These are phyloP conservation scores for Ustilago esculenta DNA, from an alignment of 1,284 basidiomycete genomes.

Conservation along the genomic window DNA sequence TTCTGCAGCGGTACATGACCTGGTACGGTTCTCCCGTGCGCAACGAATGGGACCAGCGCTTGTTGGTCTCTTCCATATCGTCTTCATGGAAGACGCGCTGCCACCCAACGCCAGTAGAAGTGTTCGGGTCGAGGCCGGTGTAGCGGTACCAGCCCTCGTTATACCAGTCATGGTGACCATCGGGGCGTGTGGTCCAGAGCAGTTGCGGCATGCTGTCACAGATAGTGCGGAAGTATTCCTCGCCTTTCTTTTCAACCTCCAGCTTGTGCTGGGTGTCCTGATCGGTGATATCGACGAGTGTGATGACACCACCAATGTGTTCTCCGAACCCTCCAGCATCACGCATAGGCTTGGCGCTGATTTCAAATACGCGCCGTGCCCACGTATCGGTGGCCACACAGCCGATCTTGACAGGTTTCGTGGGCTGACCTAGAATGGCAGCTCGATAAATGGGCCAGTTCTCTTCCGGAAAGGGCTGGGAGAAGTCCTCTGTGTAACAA, in stretches of 20 bases:
- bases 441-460: conserved; percentile 59
- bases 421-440: conserved; percentile 49
- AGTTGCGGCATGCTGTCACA: conserved; percentile 65
- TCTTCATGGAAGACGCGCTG: conserved; percentile 65
- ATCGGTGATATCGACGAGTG: conserved; percentile 52
- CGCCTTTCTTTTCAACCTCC: conserved; percentile 51
- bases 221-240: conserved; percentile 58
- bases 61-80: conserved; percentile 62
- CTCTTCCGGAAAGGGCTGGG: conserved; percentile 48
- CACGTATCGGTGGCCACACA: conserved; percentile 47
- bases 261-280: conserved; percentile 16
- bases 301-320: conserved; percentile 60
- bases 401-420: conserved; percentile 48
- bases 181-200: conserved; percentile 65
- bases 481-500: conserved; percentile 58
- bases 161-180: conserved; percentile 63
- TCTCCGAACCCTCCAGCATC: conserved; percentile 55
- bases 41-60: conserved; percentile 64
- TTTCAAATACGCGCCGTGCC: conserved; percentile 36
- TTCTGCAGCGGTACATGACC: conserved; percentile 64
- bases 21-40: conserved; percentile 67
- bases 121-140: conserved; percentile 60
- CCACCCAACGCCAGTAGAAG: conserved; percentile 64
- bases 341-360: conserved; percentile 57
- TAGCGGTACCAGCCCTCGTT: conserved; percentile 64